Conservation (phyloP, 768 basidiomycete species). For the Leccinum truebloodii region DNA sequence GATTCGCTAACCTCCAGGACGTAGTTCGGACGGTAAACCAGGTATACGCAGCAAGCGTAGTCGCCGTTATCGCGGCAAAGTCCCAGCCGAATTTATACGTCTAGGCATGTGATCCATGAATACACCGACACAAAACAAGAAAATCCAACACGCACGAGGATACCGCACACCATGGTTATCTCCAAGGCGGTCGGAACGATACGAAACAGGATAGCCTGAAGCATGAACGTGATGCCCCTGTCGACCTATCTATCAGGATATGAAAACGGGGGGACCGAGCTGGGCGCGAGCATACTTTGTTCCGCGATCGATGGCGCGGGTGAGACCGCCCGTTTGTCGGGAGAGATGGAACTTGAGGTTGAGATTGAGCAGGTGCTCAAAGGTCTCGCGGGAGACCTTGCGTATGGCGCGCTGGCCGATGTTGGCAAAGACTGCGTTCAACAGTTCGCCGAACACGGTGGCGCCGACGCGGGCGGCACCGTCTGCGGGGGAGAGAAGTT, state of each 20-base stretch:
- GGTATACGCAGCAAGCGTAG: constrained; percentile 86
- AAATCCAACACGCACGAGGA: constrained; percentile 60
- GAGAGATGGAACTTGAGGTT: constrained; percentile 92
- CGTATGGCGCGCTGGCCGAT: constrained; percentile 95
- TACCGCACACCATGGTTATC: constrained; percentile 96
- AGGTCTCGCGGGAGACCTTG: constrained; percentile 93
- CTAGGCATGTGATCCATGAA: constrained; percentile 39
- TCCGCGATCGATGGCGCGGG: constrained; percentile 94
- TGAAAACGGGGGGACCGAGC: not conserved
- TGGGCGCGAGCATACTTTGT: constrained; percentile 69
- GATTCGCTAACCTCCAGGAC: constrained; percentile 75
- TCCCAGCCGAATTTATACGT: constrained; percentile 98
- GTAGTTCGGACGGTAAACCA: constrained; percentile 98
- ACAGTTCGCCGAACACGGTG: constrained; percentile 84
- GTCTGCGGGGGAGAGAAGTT: constrained; percentile 48
- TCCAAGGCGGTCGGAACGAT: constrained; percentile 96
- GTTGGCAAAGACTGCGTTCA: constrained; percentile 95
- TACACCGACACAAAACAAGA: not conserved
- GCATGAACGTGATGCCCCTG: constrained; percentile 94
- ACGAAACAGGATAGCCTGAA: constrained; percentile 92
- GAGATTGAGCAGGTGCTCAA: constrained; percentile 88
- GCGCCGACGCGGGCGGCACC: constrained; percentile 89
- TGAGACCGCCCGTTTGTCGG: constrained; percentile 93
- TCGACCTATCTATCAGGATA: not conserved
- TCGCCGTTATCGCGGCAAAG: constrained; percentile 87